These are phyloP conservation scores for Ogataea salicorniae DNA, from an alignment of 805 yeast genomes.

Conservation along the genomic window DNA sequence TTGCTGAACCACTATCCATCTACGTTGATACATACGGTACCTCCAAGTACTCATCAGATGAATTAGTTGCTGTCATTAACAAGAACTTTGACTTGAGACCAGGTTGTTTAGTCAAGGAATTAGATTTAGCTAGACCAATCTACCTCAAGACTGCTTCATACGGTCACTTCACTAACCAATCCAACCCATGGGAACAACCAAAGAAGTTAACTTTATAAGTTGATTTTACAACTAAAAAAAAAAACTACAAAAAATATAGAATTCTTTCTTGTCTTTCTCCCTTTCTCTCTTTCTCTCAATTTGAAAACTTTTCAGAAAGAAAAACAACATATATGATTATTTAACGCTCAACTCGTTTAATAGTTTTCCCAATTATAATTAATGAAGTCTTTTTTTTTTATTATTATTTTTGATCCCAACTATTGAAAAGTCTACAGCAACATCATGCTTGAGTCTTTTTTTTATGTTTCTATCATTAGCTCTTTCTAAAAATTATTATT, in stretches of 20 bases:
- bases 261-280: not conserved
- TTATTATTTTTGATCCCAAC: not conserved
- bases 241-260: not conserved
- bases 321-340: not conserved
- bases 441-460: not conserved
- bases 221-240: not conserved
- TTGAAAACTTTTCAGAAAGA: not conserved
- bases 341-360: conserved; percentile 30
- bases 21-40: conserved; percentile 98
- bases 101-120: conserved; percentile 95
- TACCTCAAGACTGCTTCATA: conserved; percentile 98
- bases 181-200: conserved; percentile 98
- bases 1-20: conserved; percentile 97
- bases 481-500: not conserved
- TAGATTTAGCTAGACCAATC: conserved; percentile 98
- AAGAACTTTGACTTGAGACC: conserved; percentile 99
- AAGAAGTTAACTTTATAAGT: conserved; percentile 61
- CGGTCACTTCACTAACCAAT: conserved; percentile 99
- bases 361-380: not conserved
- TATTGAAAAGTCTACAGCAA: not conserved
- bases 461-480: not conserved
- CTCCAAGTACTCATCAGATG: conserved; percentile 80
- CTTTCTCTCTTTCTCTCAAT: not conserved
- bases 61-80: conserved; percentile 85
- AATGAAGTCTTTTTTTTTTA: not conserved